Base-by-base conservation (phyloP, 306 rosid species). In the Cucumis hystrix region DNA sequence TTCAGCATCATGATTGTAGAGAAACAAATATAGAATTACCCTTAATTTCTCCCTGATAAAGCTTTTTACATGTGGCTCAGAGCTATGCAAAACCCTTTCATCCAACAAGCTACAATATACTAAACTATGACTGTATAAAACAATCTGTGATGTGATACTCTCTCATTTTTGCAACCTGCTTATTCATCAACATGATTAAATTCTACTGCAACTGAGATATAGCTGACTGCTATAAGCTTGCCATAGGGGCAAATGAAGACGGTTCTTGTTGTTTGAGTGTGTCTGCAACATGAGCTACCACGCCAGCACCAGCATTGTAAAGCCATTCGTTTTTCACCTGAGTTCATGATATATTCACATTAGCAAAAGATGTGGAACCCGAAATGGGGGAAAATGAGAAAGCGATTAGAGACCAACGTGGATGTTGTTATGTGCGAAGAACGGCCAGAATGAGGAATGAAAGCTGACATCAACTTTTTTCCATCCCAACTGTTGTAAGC, bases 361-460 rank as follows among this genome's bases (percentile, higher is more conserved):
- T 49, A 49, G 76, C 41, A 47, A 70, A 21, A 16, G 10, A 37
- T 81, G 78, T 51, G 9, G 23, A 68, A 33, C 77, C 28, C 4
- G 30, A 30, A 78, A 74, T 35, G 57, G 55, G 58, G 30, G 71
- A 40, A 13, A 5, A 41, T 0, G 18, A 67, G 55, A 41, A 60
- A 35, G 47, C 21, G 43, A 39, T 16, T 39, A 49, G 28, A 54
- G 58, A 73, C 45, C 73, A 87, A 95, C 98, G 82, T 92, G 97
- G 85, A 95, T 95, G 91, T 95, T 92, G 91, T 95, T 95, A 79
- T 95, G 98, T 61, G 97, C 98, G 33, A 95, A 95, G 92, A 90
- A 92, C 72, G 97, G 97, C 97, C 88, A 92, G 63, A 84, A 77
- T 25, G 97, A 88, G 9, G 96, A 84, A 77, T 95, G 98, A 81